These are phyloP conservation scores for Diaporthe citriasiana DNA, from an alignment of 2,329 filamentous ascomycete genomes.

Conservation along the genomic window DNA sequence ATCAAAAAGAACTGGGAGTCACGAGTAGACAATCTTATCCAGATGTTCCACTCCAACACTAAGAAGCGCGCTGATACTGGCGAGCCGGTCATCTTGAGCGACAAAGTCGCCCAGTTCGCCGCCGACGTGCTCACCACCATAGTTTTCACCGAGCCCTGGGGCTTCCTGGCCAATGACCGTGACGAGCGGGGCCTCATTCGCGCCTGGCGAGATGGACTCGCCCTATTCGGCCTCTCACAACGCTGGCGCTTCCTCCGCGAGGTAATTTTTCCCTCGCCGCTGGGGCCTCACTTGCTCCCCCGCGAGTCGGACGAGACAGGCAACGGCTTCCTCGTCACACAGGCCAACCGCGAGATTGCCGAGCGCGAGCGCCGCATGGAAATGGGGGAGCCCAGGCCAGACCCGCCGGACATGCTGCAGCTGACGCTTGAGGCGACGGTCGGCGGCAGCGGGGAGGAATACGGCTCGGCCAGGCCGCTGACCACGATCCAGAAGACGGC, in stretches of 20 bases:
- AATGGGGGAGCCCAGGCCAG: background rate
- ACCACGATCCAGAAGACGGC: constrained; percentile 51
- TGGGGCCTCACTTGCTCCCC: constrained; percentile 19
- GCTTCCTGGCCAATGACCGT: constrained; percentile 54
- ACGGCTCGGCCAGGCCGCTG: constrained; percentile 44
- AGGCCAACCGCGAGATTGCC: constrained; percentile 23
- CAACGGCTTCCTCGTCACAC: constrained; percentile 29
- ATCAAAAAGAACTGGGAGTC: constrained; percentile 57
- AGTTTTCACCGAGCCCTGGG: constrained; percentile 54
- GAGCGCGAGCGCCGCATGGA: constrained; percentile 24
- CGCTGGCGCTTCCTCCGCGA: constrained; percentile 54
- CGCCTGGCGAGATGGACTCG: constrained; percentile 54
- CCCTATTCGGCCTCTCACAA: constrained; percentile 54
- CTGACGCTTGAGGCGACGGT: constrained; percentile 28
- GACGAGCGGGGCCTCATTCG: constrained; percentile 54
- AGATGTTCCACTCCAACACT: constrained; percentile 52
- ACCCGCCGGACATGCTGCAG: constrained; percentile 22
- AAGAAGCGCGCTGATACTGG: constrained; percentile 47
- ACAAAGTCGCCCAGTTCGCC: constrained; percentile 57
- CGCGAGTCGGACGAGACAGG: constrained; percentile 26
- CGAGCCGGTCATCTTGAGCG: constrained; percentile 50
- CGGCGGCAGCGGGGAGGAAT: constrained; percentile 14
- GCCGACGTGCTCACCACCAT: constrained; percentile 58
- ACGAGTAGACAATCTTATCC: constrained; percentile 53
- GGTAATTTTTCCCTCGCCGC: constrained; percentile 46